Conservation (phyloP, 495 filamentous ascomycete genomes). For the Penicillium crystallinum region DNA sequence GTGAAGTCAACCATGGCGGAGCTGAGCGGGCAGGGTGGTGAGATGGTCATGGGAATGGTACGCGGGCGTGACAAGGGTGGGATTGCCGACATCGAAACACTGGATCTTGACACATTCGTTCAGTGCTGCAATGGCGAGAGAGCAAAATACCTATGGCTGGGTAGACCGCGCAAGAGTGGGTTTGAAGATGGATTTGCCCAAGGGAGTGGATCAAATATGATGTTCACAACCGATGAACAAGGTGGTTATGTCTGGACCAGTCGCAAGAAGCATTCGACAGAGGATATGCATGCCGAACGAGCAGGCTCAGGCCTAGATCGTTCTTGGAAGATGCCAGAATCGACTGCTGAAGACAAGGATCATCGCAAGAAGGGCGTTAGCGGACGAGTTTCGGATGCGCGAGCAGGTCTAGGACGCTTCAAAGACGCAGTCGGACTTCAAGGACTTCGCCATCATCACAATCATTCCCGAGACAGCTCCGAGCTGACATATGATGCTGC, state of each 20-base stretch:
- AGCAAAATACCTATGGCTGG: slow-evolving; percentile 90
- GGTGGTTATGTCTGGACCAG: slow-evolving; percentile 61
- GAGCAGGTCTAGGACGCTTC: slow-evolving; percentile 76
- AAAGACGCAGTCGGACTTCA: slow-evolving; percentile 72
- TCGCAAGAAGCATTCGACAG: slow-evolving; percentile 44
- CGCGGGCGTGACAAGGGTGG: slow-evolving; percentile 81
- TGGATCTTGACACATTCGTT: slow-evolving; percentile 80
- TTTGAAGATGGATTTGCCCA: slow-evolving; percentile 46
- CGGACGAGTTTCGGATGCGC: slow-evolving; percentile 74
- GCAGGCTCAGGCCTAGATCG: slow-evolving; percentile 24
- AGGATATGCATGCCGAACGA: slow-evolving; percentile 33
- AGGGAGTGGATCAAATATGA: slow-evolving; percentile 49
- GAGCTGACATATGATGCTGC: slow-evolving; percentile 30
- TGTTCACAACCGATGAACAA: slow-evolving; percentile 64
- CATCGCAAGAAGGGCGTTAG: slow-evolving; percentile 71
- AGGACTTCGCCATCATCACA: slow-evolving; percentile 44
- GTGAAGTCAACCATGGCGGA: slow-evolving; percentile 95
- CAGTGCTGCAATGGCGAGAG: slow-evolving; percentile 71
- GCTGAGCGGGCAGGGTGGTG: slow-evolving; percentile 88
- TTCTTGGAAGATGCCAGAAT: slow-evolving; percentile 27
- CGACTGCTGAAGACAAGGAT: slow-evolving; percentile 55
- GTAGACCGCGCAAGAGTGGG: slow-evolving; percentile 68
- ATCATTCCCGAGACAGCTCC: slow-evolving; percentile 35
- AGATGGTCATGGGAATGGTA: slow-evolving; percentile 90
- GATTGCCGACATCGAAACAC: slow-evolving; percentile 86